Evolutionary conservation across 345 rosid species (phyloP), one percentile per base, ranked within the genome.

Genomic region (Salix purpurea): DNA sequence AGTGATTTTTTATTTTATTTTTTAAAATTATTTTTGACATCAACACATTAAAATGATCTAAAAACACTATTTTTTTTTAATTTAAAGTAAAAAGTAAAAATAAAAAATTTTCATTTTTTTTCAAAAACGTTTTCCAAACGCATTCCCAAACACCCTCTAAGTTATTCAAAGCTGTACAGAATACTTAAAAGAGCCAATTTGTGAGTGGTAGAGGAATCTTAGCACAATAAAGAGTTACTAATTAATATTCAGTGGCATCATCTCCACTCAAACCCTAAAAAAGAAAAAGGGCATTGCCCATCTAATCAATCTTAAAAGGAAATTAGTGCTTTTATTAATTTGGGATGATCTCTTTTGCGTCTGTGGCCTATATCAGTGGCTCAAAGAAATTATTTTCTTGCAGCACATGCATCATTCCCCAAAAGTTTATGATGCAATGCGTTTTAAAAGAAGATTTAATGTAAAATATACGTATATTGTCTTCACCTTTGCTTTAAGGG

Each of bases 221-320:
- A 2, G 14, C 60, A 71, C 69, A 2, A 26, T n/a, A 23, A 4
- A 26, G 18, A 14, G 42, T 64, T 3, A 18, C 8, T 42, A 62
- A 52, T 30, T 16, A 65, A 65, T 2, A 46, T 14, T 4, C 2
- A 44, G 50, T 42, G 60, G 52, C 44, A 42, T 28, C 5, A 44
- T 16, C 69, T 65, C 70, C 77, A 21, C 70, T 74, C 24, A 34
- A 21, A 21, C 21, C 11, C 23, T 24, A 8, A 14, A 16, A 56
- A 34, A 12, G 21, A 26, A 69, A 24, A n/a, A 6, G 48, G 23
- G 18, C 24, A 30, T n/a, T 39, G 50, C 52, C 70, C 70, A 64
- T 44, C 61, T 74, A 74, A 74, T 74, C 64, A 46, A 48, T 65
- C 18, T 46, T 74, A 21, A 42, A 48, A 74, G 28, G 58, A 74